Evolutionary conservation across 2,329 filamentous ascomycete genomes (phyloP).

Genomic region (Samsoniella hepiali): DNA sequence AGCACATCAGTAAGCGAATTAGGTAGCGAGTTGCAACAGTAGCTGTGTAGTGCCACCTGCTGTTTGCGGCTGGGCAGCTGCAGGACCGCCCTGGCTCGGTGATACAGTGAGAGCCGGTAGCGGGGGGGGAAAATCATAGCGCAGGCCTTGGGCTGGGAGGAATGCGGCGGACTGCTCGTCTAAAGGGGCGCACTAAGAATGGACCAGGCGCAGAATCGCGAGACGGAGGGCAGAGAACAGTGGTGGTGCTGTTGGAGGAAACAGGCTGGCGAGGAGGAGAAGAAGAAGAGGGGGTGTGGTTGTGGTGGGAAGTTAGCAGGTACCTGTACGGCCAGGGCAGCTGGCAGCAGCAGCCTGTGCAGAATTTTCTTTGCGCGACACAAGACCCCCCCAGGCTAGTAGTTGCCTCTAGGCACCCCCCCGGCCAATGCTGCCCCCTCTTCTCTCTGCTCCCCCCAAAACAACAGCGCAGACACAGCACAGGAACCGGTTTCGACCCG

Average conservation of each 20-base stretch:
- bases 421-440: background rate
- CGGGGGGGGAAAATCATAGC: background rate
- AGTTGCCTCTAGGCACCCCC: background rate
- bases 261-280: background rate
- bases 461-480: background rate
- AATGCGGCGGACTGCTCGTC: background rate
- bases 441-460: background rate
- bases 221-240: background rate
- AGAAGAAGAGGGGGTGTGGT: background rate
- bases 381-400: background rate
- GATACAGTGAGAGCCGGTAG: conserved; percentile 5
- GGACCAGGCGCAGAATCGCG: background rate
- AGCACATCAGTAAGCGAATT: conserved; percentile 4
- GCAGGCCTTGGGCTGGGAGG: background rate
- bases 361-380: conserved; percentile 9
- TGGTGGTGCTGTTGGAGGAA: background rate
- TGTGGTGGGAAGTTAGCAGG: background rate
- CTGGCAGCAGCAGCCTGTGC: background rate
- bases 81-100: conserved; percentile 2
- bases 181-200: background rate
- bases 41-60: conserved; percentile 6
- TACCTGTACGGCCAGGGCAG: background rate
- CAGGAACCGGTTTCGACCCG: background rate
- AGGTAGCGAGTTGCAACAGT: background rate
- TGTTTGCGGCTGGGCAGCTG: conserved; percentile 12